Evolutionary conservation across 2,329 filamentous ascomycete genomes (phyloP), one percentile per base, ranked within the genome.

Genomic region (Ilyonectria destructans): DNA sequence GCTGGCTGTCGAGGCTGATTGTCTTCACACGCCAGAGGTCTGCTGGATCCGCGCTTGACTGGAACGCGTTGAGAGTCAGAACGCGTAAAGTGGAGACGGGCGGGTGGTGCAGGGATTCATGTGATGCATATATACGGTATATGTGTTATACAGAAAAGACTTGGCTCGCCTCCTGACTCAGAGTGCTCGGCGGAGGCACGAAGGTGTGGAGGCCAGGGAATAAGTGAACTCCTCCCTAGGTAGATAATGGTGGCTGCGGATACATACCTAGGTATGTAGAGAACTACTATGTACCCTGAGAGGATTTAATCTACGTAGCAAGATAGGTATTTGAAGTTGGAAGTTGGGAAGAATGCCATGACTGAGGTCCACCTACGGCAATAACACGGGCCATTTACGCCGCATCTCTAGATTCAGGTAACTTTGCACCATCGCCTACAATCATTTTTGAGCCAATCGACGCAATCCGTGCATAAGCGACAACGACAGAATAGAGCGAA

Each of bases 61-160:
- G 49, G 49, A 52, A 23, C 51, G 51, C 29, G 51, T 35, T 31
- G 31, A 15, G n/a, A n/a, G 10, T 10, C n/a, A 31, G 19, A n/a
- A 12, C 40, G 54, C 40, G 40, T 57, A 26, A 45, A 57, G 54
- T 45, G 35, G 35, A 19, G 21, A n/a, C 17, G 40, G 35, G 15
- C 29, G 21, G 12, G 15, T 19, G 26, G n/a, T 33, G 29, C 31
- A 51, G 8, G 13, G 4, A 31, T 17, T 15, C 15, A 10, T 31
- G 48, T 26, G 29, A 35, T 54, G 29, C 49, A 54, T 33, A 31
- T 54, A 33, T 35, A 9, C 49, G 19, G 2, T 19, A 21, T 21
- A 54, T 12, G 6, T 35, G 29, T 29, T 51, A 51, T 23, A 10
- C 21, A 9, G 48, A 7, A 15, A 31, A 6, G 15, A 2, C 17